Conservation (phyloP, 805 yeast species). For the Candida qinlingensis region DNA sequence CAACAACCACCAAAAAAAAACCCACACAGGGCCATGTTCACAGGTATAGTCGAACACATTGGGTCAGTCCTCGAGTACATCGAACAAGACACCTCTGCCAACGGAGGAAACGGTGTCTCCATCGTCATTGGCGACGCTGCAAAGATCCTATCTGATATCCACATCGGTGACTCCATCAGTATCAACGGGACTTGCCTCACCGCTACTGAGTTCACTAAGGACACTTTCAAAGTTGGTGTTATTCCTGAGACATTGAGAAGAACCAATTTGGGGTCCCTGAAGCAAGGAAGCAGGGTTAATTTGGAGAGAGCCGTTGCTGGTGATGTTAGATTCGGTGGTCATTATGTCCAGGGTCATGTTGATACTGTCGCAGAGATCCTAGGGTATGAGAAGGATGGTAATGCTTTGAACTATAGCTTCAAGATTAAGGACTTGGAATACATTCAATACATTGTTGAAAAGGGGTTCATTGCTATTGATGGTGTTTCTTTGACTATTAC, state of each 20-base stretch:
- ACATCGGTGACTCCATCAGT: slow-evolving; percentile 90
- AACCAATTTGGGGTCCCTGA: slow-evolving; percentile 65
- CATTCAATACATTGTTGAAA: slow-evolving; percentile 76
- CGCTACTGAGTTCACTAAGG: slow-evolving; percentile 68
- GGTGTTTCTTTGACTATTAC: slow-evolving; percentile 92
- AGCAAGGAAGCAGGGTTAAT: slow-evolving; percentile 60
- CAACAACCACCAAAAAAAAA: background rate
- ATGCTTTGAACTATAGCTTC: slow-evolving; percentile 74
- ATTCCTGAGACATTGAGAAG: slow-evolving; percentile 89
- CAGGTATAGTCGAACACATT: slow-evolving; percentile 85
- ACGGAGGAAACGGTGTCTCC: slow-evolving; percentile 65
- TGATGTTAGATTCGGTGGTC: slow-evolving; percentile 91
- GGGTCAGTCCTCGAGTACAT: slow-evolving; percentile 57
- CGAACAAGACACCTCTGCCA: slow-evolving; percentile 39
- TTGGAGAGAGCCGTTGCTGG: slow-evolving; percentile 85
- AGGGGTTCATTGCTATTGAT: slow-evolving; percentile 90
- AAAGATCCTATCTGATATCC: slow-evolving; percentile 68
- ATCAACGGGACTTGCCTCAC: slow-evolving; percentile 89
- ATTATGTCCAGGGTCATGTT: slow-evolving; percentile 95
- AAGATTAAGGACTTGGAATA: slow-evolving; percentile 57
- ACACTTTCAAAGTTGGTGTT: slow-evolving; percentile 78
- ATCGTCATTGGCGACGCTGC: slow-evolving; percentile 58
- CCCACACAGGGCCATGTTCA: slow-evolving; percentile 55
- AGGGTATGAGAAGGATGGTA: slow-evolving; percentile 52
- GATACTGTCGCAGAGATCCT: slow-evolving; percentile 78